Base-by-base conservation (phyloP, 2,329 filamentous ascomycete species). In the Xenoacremonium recifei region DNA sequence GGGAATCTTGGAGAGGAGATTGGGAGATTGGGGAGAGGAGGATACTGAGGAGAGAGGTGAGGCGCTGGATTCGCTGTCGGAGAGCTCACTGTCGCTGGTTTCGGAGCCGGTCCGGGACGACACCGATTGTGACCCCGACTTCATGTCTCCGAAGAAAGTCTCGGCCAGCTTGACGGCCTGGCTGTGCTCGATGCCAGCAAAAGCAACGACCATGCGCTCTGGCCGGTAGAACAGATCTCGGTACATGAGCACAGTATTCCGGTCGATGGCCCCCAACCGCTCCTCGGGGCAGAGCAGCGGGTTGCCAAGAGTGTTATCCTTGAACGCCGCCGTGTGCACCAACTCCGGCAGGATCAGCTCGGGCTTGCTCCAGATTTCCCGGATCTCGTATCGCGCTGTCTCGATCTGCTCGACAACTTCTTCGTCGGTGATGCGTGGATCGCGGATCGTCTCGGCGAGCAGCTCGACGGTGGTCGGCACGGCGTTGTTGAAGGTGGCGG, bases 351-450 rank as follows among this genome's bases (percentile, higher is more conserved):
- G 72, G 55, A 99, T 97, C 42, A 99, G 79, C 60, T 97, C 92
- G 0, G 93, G 91, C 75, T 95, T 97, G 56, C 86, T 85, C 93
- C 93, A 99, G 42, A 99, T 97, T 72, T 97, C 93, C 18, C 83
- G 82, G 64, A 99, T 93, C 70, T 99, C 93, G 63, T 97, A 99
- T 39, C 91, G 82, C 7, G 92, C 93, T 6, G 92, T 97, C 62
- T 87, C 82, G 17, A 99, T 73, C 69, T 99, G 93, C 63, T 90
- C 82, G 16, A 77, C 70, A 1, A 99, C 87, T 67, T 99, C 93
- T 16, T 88, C 82, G 19, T 95, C 86, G 7, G 89, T 95, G 53
- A 97, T 85, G 41, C 77, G 67, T 5, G 93, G 89, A 53, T 95
- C 80, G 44, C 89, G 85, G 49, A 99, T 95, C 21, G 93, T 97